Percentiles rank a stretch among this genome's conserved stretches.
Evolutionary conservation across 768 basidiomycete species (phyloP).

Genomic region (Tricholoma sp.): DNA sequence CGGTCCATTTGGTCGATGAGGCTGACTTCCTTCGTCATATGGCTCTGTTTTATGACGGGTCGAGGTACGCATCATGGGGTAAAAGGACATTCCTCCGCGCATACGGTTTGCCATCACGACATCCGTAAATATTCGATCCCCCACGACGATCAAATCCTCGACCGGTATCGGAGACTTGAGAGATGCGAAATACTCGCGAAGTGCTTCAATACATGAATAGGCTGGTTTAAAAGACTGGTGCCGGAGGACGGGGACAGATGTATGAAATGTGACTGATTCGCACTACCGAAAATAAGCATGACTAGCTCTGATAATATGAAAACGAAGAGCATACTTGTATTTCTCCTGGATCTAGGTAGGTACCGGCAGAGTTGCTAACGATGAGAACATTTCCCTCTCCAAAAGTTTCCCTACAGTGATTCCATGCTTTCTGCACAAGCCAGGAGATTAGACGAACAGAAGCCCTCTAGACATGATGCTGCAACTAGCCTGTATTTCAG

Average conservation of each 20-base stretch:
- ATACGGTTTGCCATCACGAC: constrained; percentile 82
- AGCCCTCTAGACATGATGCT: neutral
- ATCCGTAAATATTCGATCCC: constrained; percentile 92
- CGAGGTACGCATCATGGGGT: constrained; percentile 13
- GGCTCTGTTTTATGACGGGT: constrained; percentile 22
- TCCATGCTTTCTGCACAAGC: constrained; percentile 64
- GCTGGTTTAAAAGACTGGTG: constrained; percentile 79
- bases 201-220: constrained; percentile 65
- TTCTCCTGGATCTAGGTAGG: constrained; percentile 66
- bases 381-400: constrained; percentile 78
- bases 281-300: constrained; percentile 43
- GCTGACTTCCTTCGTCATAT: constrained; percentile 20
- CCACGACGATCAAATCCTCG: constrained; percentile 74
- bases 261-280: constrained; percentile 76
- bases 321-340: constrained; percentile 58
- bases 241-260: constrained; percentile 76
- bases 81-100: constrained; percentile 14
- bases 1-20: constrained; percentile 34
- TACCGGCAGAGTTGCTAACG: constrained; percentile 93
- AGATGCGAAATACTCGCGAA: constrained; percentile 71
- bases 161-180: constrained; percentile 50
- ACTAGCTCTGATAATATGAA: neutral
- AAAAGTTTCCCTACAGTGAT: constrained; percentile 64
- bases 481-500: constrained; percentile 60
- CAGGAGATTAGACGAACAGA: neutral